Evolutionary conservation across 768 basidiomycete species (phyloP).

Genomic region (Phanerochaete carnosa): DNA sequence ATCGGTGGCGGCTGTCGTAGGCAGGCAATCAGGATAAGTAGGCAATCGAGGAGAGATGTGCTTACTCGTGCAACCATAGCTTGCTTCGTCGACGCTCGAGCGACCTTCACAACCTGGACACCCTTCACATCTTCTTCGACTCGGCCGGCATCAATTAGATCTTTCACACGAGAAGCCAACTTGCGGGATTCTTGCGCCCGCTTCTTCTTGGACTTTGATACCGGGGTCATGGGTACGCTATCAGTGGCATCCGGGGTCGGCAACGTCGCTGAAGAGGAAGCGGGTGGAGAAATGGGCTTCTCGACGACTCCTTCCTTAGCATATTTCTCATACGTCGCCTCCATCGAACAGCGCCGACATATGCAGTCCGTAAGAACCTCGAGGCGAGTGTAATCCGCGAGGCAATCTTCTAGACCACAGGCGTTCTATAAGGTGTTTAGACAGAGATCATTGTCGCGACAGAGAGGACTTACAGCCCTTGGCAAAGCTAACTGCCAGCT

Average conservation of each 20-base stretch:
- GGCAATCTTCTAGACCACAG: constrained; percentile 77
- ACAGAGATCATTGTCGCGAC: neutral
- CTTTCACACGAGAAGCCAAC: constrained; percentile 57
- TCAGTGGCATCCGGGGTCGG: constrained; percentile 18
- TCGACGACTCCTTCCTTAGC: constrained; percentile 57
- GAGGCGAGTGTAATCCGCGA: constrained; percentile 84
- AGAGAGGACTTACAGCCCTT: constrained; percentile 45
- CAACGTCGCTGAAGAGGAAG: neutral
- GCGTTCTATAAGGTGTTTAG: constrained; percentile 17
- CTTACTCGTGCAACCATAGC: constrained; percentile 88
- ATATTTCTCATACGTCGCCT: constrained; percentile 61
- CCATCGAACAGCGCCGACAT: constrained; percentile 87
- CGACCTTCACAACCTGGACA: constrained; percentile 76
- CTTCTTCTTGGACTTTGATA: constrained; percentile 79
- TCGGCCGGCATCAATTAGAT: constrained; percentile 66
- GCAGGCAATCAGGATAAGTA: neutral
- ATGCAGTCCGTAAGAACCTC: constrained; percentile 90
- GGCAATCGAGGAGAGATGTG: constrained; percentile 9
- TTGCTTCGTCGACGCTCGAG: constrained; percentile 78
- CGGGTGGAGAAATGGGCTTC: constrained; percentile 32
- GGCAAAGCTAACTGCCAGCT: constrained; percentile 81
- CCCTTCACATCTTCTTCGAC: constrained; percentile 85
- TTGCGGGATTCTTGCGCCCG: constrained; percentile 68
- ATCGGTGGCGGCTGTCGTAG: constrained; percentile 72
- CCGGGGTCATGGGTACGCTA: constrained; percentile 46